phyloP scores from a whole-genome alignment of 768 basidiomycete species.

The Boletus eberwhitei region DNA sequence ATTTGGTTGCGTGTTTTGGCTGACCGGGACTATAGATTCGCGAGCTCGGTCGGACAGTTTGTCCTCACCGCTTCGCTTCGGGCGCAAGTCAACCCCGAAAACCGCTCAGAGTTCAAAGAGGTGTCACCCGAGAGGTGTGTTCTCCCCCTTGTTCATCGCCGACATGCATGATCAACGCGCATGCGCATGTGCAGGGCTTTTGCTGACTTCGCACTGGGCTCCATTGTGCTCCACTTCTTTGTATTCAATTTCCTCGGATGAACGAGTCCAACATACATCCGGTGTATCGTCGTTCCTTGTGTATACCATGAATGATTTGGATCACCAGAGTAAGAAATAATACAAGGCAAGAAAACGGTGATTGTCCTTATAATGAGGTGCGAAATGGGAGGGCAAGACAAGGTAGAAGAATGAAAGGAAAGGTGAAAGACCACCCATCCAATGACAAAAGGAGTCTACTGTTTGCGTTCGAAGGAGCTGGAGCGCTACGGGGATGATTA shows the following conservation, averaged over 20 bases:
- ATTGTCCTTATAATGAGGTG: background rate
- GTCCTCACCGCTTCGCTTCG: slow-evolving; percentile 90
- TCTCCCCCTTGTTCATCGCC: background rate
- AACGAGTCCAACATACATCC: background rate
- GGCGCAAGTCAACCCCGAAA: slow-evolving; percentile 87
- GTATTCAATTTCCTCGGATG: slow-evolving; percentile 98
- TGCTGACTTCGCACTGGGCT: slow-evolving; percentile 94
- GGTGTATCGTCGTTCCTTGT: background rate
- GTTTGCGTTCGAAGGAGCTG: slow-evolving; percentile 62
- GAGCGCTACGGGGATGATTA: slow-evolving; percentile 50
- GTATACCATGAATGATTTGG: background rate
- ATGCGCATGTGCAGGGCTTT: slow-evolving; percentile 66
- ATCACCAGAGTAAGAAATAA: slow-evolving; percentile 1
- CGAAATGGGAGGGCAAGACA: background rate
- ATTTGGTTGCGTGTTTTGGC: background rate
- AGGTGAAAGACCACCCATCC: background rate
- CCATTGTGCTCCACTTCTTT: slow-evolving; percentile 95
- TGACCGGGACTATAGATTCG: slow-evolving; percentile 59
- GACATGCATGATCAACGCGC: background rate
- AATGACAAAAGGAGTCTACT: background rate
- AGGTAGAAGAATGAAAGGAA: background rate
- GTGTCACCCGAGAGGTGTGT: slow-evolving; percentile 91
- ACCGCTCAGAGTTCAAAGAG: slow-evolving; percentile 78
- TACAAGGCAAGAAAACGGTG: slow-evolving; percentile 9
- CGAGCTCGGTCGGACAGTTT: slow-evolving; percentile 94